Evolutionary conservation across 768 basidiomycete genomes (phyloP).

Genomic region (Infundibulicybe gibba): DNA sequence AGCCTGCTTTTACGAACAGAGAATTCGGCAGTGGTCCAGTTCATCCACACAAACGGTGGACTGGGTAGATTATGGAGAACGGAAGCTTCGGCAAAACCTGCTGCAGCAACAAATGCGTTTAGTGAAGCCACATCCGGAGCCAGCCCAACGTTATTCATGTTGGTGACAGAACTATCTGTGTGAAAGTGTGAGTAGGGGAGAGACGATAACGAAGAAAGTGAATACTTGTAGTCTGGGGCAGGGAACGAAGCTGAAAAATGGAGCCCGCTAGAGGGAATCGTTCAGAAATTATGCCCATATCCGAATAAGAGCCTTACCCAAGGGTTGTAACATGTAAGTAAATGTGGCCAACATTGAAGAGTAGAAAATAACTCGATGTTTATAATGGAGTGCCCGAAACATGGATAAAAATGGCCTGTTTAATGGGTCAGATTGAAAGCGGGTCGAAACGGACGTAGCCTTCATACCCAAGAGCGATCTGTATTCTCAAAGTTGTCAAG

Average conservation of each 20-base stretch:
- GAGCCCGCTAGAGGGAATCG: slow-evolving; percentile 30
- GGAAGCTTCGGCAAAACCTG: slow-evolving; percentile 49
- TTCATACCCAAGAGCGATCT: slow-evolving; percentile 43
- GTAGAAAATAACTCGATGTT: slow-evolving; percentile 50
- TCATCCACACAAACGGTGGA: slow-evolving; percentile 50
- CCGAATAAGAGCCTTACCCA: slow-evolving; percentile 32
- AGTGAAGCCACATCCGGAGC: slow-evolving; percentile 38
- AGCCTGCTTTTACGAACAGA: slow-evolving; percentile 24
- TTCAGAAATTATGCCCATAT: no score
- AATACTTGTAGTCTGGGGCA: slow-evolving; percentile 15
- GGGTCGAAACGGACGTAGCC: not conserved
- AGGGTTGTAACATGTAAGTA: slow-evolving; percentile 51
- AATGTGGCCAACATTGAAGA: slow-evolving; percentile 46
- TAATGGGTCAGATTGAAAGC: slow-evolving; percentile 3
- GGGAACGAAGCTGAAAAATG: slow-evolving; percentile 30
- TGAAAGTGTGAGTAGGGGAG: slow-evolving; percentile 1
- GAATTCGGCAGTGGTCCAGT: slow-evolving; percentile 57
- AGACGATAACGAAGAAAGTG: slow-evolving; percentile 1
- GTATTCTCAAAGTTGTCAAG: not conserved
- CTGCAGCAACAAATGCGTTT: slow-evolving; percentile 55
- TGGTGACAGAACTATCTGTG: slow-evolving; percentile 35
- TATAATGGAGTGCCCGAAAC: slow-evolving; percentile 43
- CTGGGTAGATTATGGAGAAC: slow-evolving; percentile 43
- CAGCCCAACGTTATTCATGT: slow-evolving; percentile 40
- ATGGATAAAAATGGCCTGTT: slow-evolving; percentile 40